Evolutionary conservation across 441 rosid genomes (phyloP).

Genomic region (Dalechampia spathulata): DNA sequence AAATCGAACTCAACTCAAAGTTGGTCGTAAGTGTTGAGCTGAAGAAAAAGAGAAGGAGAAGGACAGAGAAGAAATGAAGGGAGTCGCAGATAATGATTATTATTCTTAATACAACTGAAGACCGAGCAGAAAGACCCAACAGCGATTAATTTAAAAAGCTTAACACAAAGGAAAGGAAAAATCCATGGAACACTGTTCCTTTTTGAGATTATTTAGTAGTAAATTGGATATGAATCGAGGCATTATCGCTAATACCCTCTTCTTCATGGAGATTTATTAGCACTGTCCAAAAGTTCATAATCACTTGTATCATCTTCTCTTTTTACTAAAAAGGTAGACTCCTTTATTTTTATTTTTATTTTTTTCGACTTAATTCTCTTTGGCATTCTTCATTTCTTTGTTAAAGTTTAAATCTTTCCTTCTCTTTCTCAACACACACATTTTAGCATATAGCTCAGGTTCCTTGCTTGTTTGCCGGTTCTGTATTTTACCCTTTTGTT

Average conservation of each 20-base stretch:
- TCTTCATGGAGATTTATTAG: constrained; percentile 29
- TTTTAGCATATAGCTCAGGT: constrained; percentile 5
- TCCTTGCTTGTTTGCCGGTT: neutral
- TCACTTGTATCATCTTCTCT: neutral
- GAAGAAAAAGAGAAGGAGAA: neutral
- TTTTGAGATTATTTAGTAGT: too few relatives aligned
- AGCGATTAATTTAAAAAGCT: neutral
- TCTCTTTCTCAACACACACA: neutral
- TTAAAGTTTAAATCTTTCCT: constrained; percentile 1
- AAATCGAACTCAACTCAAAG: too few relatives aligned
- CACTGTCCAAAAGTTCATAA: constrained; percentile 4
- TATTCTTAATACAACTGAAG: neutral
- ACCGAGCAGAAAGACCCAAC: neutral
- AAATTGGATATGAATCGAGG: too few relatives aligned
- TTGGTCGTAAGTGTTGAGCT: too few relatives aligned
- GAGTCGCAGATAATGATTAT: constrained; percentile 6
- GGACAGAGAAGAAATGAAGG: neutral
- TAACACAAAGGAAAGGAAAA: neutral
- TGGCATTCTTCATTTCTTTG: constrained; percentile 16
- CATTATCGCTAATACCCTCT: constrained; percentile 2
- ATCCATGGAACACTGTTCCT: too few relatives aligned
- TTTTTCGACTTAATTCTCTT: constrained; percentile 1
- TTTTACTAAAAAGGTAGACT: constrained; percentile 9
- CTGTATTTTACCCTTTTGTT: neutral
- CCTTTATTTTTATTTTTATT: constrained; percentile 8